Evolutionary conservation across 1,284 basidiomycete genomes (phyloP), one percentile per base, ranked within the genome.

Genomic region (Tremellales sp.): DNA sequence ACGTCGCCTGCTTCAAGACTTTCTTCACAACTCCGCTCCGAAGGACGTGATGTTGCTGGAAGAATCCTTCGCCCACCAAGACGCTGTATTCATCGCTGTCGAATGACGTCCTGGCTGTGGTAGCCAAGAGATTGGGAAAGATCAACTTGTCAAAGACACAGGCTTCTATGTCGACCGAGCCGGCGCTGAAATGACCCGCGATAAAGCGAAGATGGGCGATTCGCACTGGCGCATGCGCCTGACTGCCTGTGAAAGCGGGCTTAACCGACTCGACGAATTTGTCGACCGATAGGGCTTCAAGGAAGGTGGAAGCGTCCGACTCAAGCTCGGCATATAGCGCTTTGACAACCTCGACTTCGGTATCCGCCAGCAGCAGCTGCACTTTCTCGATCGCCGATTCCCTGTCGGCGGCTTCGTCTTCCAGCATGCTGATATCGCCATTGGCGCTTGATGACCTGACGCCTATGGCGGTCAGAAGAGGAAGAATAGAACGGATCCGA

Each of bases 101-200:
- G 36, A 39, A 39, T 10, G 10, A 13, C 7, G 36, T 11, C 19
- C 13, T n/a, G 19, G 7, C 19, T 21, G 86, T 87, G 4, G 84
- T 84, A 53, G 82, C 84, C 12, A 93, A 70, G 17, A 93, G 72
- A 58, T 83, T 82, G 0, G 86, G 85, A 64, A 89, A 85, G 42
- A 92, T 69, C 2, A 86, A 67, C 19, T 74, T 68, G 58, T 82
- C 76, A 56, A 89, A 83, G n/a, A n/a, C n/a, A n/a, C n/a, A n/a
- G n/a, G n/a, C n/a, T n/a, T n/a, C n/a, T n/a, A n/a, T n/a, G n/a
- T n/a, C n/a, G n/a, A n/a, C n/a, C n/a, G n/a, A n/a, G n/a, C n/a
- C n/a, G n/a, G n/a, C n/a, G n/a, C n/a, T n/a, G n/a, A n/a, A n/a
- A n/a, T n/a, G n/a, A n/a, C n/a, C n/a, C n/a, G n/a, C n/a, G n/a